A percentile compares a stretch with the other conserved stretches of the same genome.
phyloP scores from a whole-genome alignment of 768 basidiomycete species.

The Leccinellum albellum region DNA sequence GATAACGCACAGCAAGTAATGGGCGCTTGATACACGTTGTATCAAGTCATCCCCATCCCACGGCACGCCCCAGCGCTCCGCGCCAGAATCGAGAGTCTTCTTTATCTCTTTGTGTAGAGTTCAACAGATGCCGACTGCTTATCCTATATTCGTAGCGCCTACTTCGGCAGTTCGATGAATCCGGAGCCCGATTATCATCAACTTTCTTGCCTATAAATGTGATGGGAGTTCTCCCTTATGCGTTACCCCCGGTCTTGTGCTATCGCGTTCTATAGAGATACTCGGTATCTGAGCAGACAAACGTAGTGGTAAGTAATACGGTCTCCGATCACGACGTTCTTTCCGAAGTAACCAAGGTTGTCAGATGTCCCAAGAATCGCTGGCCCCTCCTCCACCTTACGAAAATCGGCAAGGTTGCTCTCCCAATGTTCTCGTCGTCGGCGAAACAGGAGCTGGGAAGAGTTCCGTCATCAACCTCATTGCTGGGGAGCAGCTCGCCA shows the following conservation, averaged over 20 bases:
- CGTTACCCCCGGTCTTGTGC: not conserved
- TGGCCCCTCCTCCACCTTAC: constrained; percentile 2
- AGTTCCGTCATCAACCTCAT: constrained; percentile 43
- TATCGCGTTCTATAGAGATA: not conserved
- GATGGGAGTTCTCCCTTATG: not conserved
- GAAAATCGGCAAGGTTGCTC: constrained; percentile 2
- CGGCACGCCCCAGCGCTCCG: not conserved
- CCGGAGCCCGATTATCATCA: no score
- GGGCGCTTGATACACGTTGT: not conserved
- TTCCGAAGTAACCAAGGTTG: not conserved
- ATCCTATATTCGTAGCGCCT: not conserved
- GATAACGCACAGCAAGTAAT: not conserved
- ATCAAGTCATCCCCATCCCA: no score
- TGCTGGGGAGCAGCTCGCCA: constrained; percentile 24
- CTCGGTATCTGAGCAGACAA: not conserved
- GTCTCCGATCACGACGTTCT: not conserved
- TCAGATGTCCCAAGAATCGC: constrained; percentile 3
- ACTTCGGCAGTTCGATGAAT: no score
- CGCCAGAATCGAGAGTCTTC: no score
- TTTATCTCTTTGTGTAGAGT: not conserved
- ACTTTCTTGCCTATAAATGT: not conserved
- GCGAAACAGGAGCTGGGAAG: constrained; percentile 32
- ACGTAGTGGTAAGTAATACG: constrained; percentile 9
- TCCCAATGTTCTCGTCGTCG: constrained; percentile 37
- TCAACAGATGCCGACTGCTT: not conserved